phyloP scores from a whole-genome alignment of 1,284 basidiomycete species.

The Ustilago bromivora region DNA sequence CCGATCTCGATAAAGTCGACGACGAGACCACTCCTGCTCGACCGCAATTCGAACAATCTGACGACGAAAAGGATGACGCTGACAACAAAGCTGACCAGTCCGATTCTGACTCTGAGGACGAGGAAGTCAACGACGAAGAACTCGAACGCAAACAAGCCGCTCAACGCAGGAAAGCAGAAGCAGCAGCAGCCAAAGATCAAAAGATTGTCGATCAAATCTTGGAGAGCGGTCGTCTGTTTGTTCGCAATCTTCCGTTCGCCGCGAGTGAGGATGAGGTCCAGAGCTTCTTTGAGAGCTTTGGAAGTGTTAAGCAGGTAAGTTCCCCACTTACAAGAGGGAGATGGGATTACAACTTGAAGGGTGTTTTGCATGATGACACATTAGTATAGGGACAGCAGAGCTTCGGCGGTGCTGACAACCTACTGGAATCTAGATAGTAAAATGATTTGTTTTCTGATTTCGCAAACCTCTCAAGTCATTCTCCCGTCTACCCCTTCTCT shows the following conservation, averaged over 20 bases:
- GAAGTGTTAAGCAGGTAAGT: constrained; percentile 74
- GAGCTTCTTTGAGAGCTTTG: constrained; percentile 79
- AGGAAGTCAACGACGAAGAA: constrained; percentile 36
- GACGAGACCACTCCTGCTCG: constrained; percentile 4
- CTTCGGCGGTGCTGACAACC: constrained; percentile 54
- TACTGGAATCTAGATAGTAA: constrained; percentile 69
- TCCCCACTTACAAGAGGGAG: background rate
- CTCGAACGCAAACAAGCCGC: constrained; percentile 37
- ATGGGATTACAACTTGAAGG: background rate
- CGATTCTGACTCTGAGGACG: constrained; percentile 40
- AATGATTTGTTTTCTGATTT: constrained; percentile 46
- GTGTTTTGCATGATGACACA: constrained; percentile 55
- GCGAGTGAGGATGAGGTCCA: constrained; percentile 81
- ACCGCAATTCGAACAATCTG: constrained; percentile 65
- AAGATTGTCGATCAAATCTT: constrained; percentile 75
- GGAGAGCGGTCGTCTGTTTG: constrained; percentile 83
- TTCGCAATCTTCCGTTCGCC: constrained; percentile 89
- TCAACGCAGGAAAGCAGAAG: constrained; percentile 44
- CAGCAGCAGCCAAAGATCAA: constrained; percentile 52
- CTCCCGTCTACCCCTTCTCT: background rate
- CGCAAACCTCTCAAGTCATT: background rate
- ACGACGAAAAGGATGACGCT: constrained; percentile 52
- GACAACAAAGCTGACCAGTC: constrained; percentile 30
- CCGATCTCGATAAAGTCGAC: constrained; percentile 46
- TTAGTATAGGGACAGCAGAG: constrained; percentile 69